Evolutionary conservation across 495 filamentous ascomycete genomes (phyloP), one percentile per base, ranked within the genome.

Genomic region (Friedmanniomyces endolithicus): DNA sequence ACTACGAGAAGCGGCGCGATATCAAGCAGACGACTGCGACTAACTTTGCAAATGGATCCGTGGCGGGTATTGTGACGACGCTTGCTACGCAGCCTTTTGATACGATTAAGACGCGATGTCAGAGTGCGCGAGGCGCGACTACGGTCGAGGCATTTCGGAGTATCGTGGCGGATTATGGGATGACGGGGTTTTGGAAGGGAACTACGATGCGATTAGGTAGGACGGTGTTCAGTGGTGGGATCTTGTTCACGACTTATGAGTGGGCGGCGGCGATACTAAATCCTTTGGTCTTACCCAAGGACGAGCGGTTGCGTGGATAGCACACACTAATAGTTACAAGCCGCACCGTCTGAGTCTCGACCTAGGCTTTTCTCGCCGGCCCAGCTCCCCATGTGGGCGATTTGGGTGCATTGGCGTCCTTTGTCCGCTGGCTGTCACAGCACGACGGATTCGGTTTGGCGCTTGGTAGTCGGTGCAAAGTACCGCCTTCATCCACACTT

Each of bases 31-130:
- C 55, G 23, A 71, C 72, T 17, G 35, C 65, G 0, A 77, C 72
- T 6, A 82, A 79, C 50, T 85, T 86, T 56, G 74, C 66, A 0
- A 83, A 81, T 58, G 81, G 81, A 8, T 73, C 77, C 1, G 54
- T 81, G 6, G 80, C 82, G 0, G 82, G 81, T 0, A 72, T 73
- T 0, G 64, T 83, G 11, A 86, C 81, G 6, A 82, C 81, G 9
- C 71, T 78, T 40, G 68, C 68, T 1, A 85, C 80, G 14, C 79
- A 84, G 68, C 81, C 82, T 1, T 84, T 85, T 65, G 82, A 86
- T 62, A 78, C 76, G 1, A 71, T 86, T 39, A 84, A 86, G 68
- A 85, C 82, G 7, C 68, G 78, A 49, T 73, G 73, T 24, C 81
- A 86, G 68, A 74, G 75, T 58, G 76, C 76, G 22, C 58, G 74